Percentiles rank a stretch among this genome's conserved stretches.
phyloP scores from a whole-genome alignment of 129 eudicot species.

The Saussurea involucrata region DNA sequence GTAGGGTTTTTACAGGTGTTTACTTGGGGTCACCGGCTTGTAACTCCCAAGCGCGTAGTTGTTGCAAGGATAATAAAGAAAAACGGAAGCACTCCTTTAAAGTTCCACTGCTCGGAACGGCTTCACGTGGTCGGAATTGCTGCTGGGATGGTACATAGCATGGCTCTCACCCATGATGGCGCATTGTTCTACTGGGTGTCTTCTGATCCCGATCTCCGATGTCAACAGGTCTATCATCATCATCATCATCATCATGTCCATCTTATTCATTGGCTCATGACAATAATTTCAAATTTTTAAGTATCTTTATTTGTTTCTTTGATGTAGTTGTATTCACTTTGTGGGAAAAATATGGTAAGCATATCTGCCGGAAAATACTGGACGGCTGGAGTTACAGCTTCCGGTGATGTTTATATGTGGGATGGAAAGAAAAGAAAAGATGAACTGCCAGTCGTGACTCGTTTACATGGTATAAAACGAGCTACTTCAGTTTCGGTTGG shows the following conservation, averaged over 20 bases:
- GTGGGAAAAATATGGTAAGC: constrained; percentile 63
- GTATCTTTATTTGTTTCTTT: background rate
- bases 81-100: constrained; percentile 57
- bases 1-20: constrained; percentile 57
- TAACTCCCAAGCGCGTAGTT: constrained; percentile 86
- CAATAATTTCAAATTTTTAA: background rate
- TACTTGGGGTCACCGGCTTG: constrained; percentile 99
- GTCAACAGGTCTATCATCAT: constrained; percentile 66
- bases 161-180: constrained; percentile 95
- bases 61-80: constrained; percentile 69
- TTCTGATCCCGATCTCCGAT: constrained; percentile 74
- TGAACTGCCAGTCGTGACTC: constrained; percentile 48
- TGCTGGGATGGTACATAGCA: constrained; percentile 90
- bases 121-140: constrained; percentile 77
- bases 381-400: constrained; percentile 76
- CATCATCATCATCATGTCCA: background rate
- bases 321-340: constrained; percentile 56
- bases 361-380: constrained; percentile 94
- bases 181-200: constrained; percentile 92
- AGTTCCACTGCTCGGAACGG: constrained; percentile 75
- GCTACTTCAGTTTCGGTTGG: constrained; percentile 95
- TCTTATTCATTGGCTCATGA: background rate
- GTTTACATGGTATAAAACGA: constrained; percentile 80
- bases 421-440: constrained; percentile 73
- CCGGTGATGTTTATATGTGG: constrained; percentile 93